Base-by-base conservation (phyloP, 352 stramenopile genomes). In the Pythium rhizo-oryzae region DNA sequence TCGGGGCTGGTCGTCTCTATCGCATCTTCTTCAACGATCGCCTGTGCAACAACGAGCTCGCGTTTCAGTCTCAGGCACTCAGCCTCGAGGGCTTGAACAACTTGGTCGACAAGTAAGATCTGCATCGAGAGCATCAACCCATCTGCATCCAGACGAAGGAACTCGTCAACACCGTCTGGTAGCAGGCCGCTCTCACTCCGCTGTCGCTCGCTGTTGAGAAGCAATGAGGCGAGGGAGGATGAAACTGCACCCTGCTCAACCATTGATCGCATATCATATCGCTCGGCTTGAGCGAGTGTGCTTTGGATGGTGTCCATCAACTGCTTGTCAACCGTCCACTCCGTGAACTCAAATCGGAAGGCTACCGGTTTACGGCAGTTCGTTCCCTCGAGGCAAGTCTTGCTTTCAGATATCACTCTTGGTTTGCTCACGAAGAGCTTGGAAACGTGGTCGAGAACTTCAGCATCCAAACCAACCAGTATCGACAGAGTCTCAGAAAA, bases 401-500 rank as follows among this genome's bases (percentile, higher is more conserved):
- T 78, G 59, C 74, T 93, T 60, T 91, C 82, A 11, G 81, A 93
- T 21, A 95, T 76, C 0, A 82, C 80, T 39, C 87, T 81, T 24
- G 80, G 67, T 57, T 95, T 95, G 61, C 82, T 93, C 6, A 81
- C 64, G 57, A 93, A 96, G 0, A 96, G 74, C 51, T 90, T 84
- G 7, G 83, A 80, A 19, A 93, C 82, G 59, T 85, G 88, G 50
- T 92, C 83, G 15, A 93, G 56, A 54, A 94, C 74, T 71, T 94
- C 87, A 0, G 85, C 81, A 75, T 94, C 87, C 2, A 94, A 64
- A 0, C 85, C 79, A n/a, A 94, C 82, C 18, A 94, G 62, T 64
- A 92, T 79, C 9, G 87, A 94, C 51, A 96, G 50, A 28, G 90
- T 93, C 44, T 95, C 89, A 0, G 87, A 93, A 59, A 92, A 96